These are phyloP conservation scores for Hanseniaspora valbyensis DNA, from an alignment of 805 yeast species.

Conservation along the genomic window DNA sequence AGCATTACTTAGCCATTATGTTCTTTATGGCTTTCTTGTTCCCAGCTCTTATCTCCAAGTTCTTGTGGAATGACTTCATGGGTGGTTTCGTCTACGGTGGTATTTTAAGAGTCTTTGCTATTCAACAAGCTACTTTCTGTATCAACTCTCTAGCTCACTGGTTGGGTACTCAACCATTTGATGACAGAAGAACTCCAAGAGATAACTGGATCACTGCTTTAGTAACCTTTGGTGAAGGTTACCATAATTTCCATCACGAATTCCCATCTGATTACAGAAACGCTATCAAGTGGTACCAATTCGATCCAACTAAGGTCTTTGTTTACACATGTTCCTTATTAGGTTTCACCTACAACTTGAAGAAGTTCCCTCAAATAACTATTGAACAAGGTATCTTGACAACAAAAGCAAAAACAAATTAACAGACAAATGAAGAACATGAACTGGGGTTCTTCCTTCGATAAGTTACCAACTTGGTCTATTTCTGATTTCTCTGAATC, in stretches of 20 bases:
- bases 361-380: slow-evolving; percentile 67
- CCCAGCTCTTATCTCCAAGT: slow-evolving; percentile 50
- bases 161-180: slow-evolving; percentile 78
- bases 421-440: slow-evolving; percentile 49
- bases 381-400: slow-evolving; percentile 71
- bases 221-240: slow-evolving; percentile 81
- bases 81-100: slow-evolving; percentile 77
- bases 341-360: slow-evolving; percentile 63
- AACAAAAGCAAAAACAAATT: slow-evolving; percentile 73
- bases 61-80: slow-evolving; percentile 45
- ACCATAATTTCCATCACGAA: slow-evolving; percentile 84
- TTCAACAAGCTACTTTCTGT: slow-evolving; percentile 80
- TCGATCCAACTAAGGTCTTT: slow-evolving; percentile 65
- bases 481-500: slow-evolving; percentile 45
- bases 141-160: slow-evolving; percentile 79
- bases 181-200: slow-evolving; percentile 77
- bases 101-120: slow-evolving; percentile 51
- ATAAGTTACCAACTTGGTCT: slow-evolving; percentile 65
- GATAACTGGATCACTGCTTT: slow-evolving; percentile 71
- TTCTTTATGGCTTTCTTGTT: slow-evolving; percentile 46
- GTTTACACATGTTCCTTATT: slow-evolving; percentile 50
- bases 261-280: slow-evolving; percentile 84
- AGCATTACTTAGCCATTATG: slow-evolving; percentile 61
- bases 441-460: slow-evolving; percentile 66
- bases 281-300: slow-evolving; percentile 79